Conservation (phyloP, 805 yeast genomes). For the Candida maris region DNA sequence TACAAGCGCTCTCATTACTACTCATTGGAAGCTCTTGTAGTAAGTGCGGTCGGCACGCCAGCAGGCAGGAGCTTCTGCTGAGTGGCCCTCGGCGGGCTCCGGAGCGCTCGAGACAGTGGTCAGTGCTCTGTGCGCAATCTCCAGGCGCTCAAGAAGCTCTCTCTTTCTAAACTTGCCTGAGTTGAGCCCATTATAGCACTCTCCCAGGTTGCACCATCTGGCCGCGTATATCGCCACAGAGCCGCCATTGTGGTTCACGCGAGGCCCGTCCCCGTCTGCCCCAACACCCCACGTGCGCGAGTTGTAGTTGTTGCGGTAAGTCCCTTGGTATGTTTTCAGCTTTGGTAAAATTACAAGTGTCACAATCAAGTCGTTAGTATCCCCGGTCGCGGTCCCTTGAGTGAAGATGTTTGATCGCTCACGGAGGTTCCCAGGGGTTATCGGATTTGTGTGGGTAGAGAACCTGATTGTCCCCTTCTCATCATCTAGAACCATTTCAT, state of each 20-base stretch:
- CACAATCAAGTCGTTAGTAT: conserved; percentile 50
- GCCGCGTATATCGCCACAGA: conserved; percentile 61
- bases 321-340: conserved; percentile 60
- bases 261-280: conserved; percentile 1
- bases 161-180: conserved; percentile 19
- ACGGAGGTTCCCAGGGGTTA: conserved; percentile 40
- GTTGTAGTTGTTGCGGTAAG: conserved; percentile 62
- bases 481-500: conserved; percentile 16
- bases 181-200: conserved; percentile 17
- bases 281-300: conserved; percentile 66
- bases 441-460: conserved; percentile 20
- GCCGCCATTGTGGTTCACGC: conserved; percentile 65
- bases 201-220: conserved; percentile 39
- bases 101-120: conserved; percentile 7
- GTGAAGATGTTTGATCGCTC: conserved; percentile 31
- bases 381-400: conserved; percentile 25
- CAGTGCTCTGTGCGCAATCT: conserved; percentile 10
- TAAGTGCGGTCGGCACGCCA: conserved; percentile 11
- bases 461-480: conserved; percentile 12
- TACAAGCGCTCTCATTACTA: too few species aligned
- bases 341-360: conserved; percentile 65
- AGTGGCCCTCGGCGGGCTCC: conserved; percentile 13
- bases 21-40: conserved; percentile 11
- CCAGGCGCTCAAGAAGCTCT: conserved; percentile 21
- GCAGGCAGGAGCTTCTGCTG: conserved; percentile 3